A percentile compares a stretch with the other conserved stretches of the same genome.
phyloP scores from a whole-genome alignment of 352 stramenopile genomes.

The Thraustotheca clavata region DNA sequence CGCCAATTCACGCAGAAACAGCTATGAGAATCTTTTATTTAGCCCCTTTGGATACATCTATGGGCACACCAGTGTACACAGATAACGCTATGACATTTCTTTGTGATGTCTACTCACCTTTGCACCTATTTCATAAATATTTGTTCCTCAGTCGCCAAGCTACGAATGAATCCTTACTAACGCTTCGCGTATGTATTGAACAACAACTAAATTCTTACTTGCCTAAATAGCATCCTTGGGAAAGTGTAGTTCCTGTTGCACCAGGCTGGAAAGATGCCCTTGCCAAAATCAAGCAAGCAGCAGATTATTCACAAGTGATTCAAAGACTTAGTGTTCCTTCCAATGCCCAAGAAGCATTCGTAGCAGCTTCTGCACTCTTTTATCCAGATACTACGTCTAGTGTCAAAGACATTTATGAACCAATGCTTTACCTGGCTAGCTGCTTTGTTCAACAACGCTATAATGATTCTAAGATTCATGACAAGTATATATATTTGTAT shows the following conservation, averaged over 20 bases:
- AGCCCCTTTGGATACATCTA: slow-evolving; percentile 60
- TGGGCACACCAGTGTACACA: slow-evolving; percentile 51
- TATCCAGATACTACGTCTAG: slow-evolving; percentile 25
- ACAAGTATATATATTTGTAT: neutral
- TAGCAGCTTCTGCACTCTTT: slow-evolving; percentile 26
- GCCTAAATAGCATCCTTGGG: slow-evolving; percentile 60
- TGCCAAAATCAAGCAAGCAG: slow-evolving; percentile 32
- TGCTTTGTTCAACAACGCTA: slow-evolving; percentile 15
- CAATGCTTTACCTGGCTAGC: slow-evolving; percentile 67
- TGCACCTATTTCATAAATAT: slow-evolving; percentile 48
- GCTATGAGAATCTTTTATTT: slow-evolving; percentile 78
- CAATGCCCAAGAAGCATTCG: slow-evolving; percentile 42
- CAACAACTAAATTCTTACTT: neutral
- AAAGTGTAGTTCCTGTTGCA: slow-evolving; percentile 70
- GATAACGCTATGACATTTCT: slow-evolving; percentile 57
- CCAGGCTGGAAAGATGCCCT: slow-evolving; percentile 53
- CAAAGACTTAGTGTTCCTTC: slow-evolving; percentile 32
- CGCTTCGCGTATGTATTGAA: slow-evolving; percentile 2
- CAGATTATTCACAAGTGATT: slow-evolving; percentile 40
- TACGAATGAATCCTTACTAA: slow-evolving; percentile 9
- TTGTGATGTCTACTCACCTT: slow-evolving; percentile 49
- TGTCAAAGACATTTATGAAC: slow-evolving; percentile 58
- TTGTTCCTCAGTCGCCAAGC: slow-evolving; percentile 20
- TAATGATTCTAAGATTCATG: neutral
- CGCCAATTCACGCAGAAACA: slow-evolving; percentile 63